A percentile compares a stretch with the other conserved stretches of the same genome.
Evolutionary conservation across 192 early-diverging fungal genomes (phyloP).

Genomic region (Dispira parvispora): DNA sequence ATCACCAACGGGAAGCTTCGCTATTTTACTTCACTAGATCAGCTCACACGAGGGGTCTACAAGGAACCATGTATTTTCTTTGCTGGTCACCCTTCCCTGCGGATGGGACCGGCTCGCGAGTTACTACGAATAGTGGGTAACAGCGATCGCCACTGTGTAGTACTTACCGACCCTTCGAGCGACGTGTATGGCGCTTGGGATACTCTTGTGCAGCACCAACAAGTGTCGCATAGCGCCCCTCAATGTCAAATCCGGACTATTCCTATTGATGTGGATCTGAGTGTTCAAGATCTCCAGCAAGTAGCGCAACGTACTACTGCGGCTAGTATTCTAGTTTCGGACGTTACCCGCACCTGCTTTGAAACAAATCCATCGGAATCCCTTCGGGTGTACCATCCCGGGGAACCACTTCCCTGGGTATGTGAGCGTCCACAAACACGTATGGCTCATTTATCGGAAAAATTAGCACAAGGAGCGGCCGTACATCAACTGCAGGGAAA

Average conservation of each 20-base stretch:
- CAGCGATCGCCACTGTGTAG: neutral
- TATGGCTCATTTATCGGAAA: neutral
- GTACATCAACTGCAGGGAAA: neutral
- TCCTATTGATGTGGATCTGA: neutral
- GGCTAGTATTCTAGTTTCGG: neutral
- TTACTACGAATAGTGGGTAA: constrained; percentile 1
- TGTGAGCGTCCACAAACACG: neutral
- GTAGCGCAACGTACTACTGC: neutral
- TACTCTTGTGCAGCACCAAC: neutral
- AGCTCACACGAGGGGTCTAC: neutral
- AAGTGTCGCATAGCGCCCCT: neutral
- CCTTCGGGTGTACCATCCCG: neutral
- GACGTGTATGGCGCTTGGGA: constrained; percentile 6
- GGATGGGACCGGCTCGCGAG: neutral
- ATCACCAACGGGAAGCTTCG: neutral
- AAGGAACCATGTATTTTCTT: constrained; percentile 4
- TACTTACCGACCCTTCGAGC: neutral
- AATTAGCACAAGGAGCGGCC: neutral
- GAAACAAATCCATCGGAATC: neutral
- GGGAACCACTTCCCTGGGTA: neutral
- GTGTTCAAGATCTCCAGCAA: neutral
- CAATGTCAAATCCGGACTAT: neutral
- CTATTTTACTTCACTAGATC: neutral
- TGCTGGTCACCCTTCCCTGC: constrained; percentile 2
- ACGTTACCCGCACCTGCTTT: neutral